Conservation (phyloP, 169 alveolate genomes). For the Besnoitia besnoiti region DNA sequence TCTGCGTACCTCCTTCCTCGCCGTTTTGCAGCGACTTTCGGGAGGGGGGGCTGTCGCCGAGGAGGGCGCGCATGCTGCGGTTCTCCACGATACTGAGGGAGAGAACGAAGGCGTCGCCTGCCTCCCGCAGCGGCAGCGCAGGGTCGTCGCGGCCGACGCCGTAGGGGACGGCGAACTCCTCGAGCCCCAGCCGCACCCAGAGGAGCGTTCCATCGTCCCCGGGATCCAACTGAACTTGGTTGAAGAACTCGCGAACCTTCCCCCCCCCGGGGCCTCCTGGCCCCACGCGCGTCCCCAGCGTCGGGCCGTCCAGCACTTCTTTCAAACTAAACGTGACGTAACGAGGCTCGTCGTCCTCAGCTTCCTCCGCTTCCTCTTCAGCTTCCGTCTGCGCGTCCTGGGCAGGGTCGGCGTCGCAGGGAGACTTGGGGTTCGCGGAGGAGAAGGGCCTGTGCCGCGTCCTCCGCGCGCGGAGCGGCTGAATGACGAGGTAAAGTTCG, state of each 20-base stretch:
- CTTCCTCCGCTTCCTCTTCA: not conserved
- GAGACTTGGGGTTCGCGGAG: not conserved
- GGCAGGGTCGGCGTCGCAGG: not conserved
- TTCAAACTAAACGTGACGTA: constrained; percentile 1
- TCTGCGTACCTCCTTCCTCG: not conserved
- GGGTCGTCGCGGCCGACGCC: not conserved
- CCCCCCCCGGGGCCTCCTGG: not conserved
- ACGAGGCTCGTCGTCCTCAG: not conserved
- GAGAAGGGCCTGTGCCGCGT: not conserved
- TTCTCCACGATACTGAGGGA: not conserved
- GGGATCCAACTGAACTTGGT: not conserved
- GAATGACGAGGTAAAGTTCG: not conserved
- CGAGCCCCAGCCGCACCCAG: not conserved
- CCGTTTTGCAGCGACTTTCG: not conserved
- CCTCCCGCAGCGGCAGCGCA: not conserved
- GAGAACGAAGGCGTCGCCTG: not conserved
- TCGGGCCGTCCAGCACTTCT: not conserved
- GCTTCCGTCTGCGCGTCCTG: not conserved
- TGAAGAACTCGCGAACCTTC: not conserved
- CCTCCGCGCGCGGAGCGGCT: not conserved
- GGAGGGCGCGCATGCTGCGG: not conserved
- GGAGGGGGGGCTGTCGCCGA: not conserved
- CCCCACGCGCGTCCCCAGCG: not conserved
- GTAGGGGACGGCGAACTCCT: not conserved
- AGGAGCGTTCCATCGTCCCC: constrained; percentile 12